Conservation (phyloP, 202 grass and related monocot species). For the Setaria viridis region DNA sequence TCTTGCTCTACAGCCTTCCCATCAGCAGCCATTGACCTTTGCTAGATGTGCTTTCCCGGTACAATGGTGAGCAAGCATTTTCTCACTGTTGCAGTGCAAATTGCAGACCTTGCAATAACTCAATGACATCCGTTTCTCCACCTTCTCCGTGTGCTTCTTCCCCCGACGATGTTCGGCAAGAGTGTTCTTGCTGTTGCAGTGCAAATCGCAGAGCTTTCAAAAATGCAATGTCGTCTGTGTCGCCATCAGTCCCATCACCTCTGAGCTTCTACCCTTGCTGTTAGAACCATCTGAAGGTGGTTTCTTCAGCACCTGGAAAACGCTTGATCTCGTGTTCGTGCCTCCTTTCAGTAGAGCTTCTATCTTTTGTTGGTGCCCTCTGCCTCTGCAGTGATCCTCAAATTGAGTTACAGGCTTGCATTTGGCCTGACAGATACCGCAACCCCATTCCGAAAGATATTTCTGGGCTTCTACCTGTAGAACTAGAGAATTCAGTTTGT, state of each 20-base stretch:
- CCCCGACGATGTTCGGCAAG: slow-evolving; percentile 5
- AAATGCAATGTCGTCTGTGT: background rate
- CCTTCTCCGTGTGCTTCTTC: slow-evolving; percentile 26
- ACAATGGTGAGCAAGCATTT: slow-evolving; percentile 23
- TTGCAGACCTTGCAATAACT: slow-evolving; percentile 22
- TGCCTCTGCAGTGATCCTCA: slow-evolving; percentile 29
- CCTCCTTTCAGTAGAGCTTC: slow-evolving; percentile 15
- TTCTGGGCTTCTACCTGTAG: slow-evolving; percentile 12
- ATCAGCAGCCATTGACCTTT: slow-evolving; percentile 17
- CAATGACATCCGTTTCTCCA: background rate
- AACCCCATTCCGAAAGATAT: slow-evolving; percentile 22
- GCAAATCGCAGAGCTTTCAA: slow-evolving; percentile 15
- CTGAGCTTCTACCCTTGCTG: background rate
- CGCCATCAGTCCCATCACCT: background rate
- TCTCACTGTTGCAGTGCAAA: slow-evolving; percentile 13
- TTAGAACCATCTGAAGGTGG: background rate
- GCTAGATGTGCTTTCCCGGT: slow-evolving; percentile 30
- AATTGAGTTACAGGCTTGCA: slow-evolving; percentile 30
- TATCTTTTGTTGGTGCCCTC: slow-evolving; percentile 19
- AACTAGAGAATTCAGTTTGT: slow-evolving; percentile 23
- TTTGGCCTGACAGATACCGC: slow-evolving; percentile 40
- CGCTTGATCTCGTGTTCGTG: background rate
- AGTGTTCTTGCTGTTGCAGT: slow-evolving; percentile 31
- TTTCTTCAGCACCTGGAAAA: background rate
- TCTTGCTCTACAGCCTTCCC: background rate